These are phyloP conservation scores for Camelina sativa DNA, from an alignment of 345 rosid species.

Conservation along the genomic window DNA sequence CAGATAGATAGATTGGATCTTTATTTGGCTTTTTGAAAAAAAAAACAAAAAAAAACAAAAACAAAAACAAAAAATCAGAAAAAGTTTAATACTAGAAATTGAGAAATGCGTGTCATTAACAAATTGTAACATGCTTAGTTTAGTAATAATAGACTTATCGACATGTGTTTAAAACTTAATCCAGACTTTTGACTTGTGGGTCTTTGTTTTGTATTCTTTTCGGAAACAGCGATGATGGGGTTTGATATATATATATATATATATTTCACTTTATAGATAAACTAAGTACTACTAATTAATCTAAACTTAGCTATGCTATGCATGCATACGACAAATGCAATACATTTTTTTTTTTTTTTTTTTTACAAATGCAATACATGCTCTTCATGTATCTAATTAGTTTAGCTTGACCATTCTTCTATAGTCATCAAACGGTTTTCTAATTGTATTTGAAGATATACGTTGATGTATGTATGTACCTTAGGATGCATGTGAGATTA, in stretches of 20 bases:
- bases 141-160: slow-evolving; percentile 29
- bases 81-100: not conserved
- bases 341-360: not conserved
- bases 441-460: not conserved
- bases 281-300: not conserved
- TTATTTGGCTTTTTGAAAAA: not conserved
- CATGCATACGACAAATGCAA: slow-evolving; percentile 21
- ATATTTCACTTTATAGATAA: slow-evolving; percentile 13
- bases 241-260: not conserved
- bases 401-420: not conserved
- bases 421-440: not conserved
- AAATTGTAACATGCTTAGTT: slow-evolving; percentile 38
- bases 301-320: not conserved
- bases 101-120: slow-evolving; percentile 27
- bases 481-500: not conserved
- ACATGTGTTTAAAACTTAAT: slow-evolving; percentile 38
- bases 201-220: slow-evolving; percentile 33
- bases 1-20: slow-evolving; percentile 43
- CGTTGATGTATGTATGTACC: not conserved
- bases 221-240: slow-evolving; percentile 30
- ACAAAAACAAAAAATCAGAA: not conserved
- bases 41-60: not conserved
- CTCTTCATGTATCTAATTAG: not conserved
- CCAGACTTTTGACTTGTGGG: slow-evolving; percentile 33
- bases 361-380: slow-evolving; percentile 4